These are phyloP conservation scores for Piloderma croceum DNA, from an alignment of 768 basidiomycete genomes.

Conservation along the genomic window DNA sequence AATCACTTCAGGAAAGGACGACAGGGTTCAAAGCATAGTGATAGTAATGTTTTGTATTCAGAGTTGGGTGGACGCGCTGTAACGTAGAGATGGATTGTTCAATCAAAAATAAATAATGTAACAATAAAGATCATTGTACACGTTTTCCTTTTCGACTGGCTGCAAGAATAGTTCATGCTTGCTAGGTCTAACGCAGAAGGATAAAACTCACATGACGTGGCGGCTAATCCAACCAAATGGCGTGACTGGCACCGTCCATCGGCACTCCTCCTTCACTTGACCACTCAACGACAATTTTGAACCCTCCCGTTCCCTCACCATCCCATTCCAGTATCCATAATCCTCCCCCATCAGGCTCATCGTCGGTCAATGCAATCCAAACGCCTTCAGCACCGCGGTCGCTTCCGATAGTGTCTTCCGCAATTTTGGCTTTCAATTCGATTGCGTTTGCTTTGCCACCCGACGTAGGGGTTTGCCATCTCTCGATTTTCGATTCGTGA, in stretches of 20 bases:
- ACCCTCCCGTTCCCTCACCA: slow-evolving; percentile 36
- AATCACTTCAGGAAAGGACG: slow-evolving; percentile 73
- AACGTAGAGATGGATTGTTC: no score
- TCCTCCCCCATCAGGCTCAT: no score
- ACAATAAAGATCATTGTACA: no score
- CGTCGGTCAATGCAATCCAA: slow-evolving; percentile 49
- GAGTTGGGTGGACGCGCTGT: no score
- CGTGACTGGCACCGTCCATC: slow-evolving; percentile 46
- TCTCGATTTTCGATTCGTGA: no score
- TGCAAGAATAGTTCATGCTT: no score
- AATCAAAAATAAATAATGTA: no score
- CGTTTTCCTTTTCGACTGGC: no score
- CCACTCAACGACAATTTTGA: slow-evolving; percentile 39
- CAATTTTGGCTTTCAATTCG: slow-evolving; percentile 38
- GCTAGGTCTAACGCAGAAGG: no score
- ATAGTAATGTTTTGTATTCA: no score
- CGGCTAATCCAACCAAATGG: slow-evolving; percentile 48
- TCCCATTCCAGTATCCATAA: slow-evolving; percentile 47
- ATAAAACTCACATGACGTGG: no score
- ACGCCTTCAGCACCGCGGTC: slow-evolving; percentile 19
- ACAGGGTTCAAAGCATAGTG: slow-evolving; percentile 27
- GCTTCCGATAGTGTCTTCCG: neutral
- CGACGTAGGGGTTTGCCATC: slow-evolving; percentile 41
- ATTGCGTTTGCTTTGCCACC: slow-evolving; percentile 51
- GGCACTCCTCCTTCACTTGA: slow-evolving; percentile 22